Evolutionary conservation across 495 filamentous ascomycete species (phyloP), one percentile per base, ranked within the genome.

Genomic region (Hypoxylon lienhwacheense): DNA sequence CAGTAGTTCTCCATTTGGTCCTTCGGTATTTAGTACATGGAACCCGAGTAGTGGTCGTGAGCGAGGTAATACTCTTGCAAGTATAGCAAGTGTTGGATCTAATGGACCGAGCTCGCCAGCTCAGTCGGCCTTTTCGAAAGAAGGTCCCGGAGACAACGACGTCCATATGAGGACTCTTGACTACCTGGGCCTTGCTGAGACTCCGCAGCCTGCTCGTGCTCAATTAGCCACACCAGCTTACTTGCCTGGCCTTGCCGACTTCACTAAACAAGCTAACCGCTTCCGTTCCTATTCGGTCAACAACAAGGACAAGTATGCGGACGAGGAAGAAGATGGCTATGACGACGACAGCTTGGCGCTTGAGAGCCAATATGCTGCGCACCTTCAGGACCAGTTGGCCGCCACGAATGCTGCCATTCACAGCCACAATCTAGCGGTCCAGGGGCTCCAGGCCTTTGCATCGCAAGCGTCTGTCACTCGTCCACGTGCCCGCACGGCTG

Each of bases 251-350:
- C 73, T 93, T 62, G 83, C 83, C 37, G 78, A 81, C 43, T 82
- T 89, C 61, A 85, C 83, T 55, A 89, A 86, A 68, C 90, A 84
- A 53, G 80, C 87, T 45, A 97, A 87, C 69, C 81, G 93, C 35
- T 90, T 97, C 71, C 84, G 93, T 12, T 98, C 93, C 21, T 97
- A 96, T 68, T 98, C 93, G 15, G 93, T 98, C 37, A 97, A 98
- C 70, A 93, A 95, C 31, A 97, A 95, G 69, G 93, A 97, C 67
- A 96, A 95, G 71, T 97, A 97, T 64, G 93, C 88, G 0, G 91
- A 95, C 48, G 90, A 96, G 54, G 92, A 97, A 17, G 87, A 95
- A 12, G 89, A 91, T 31, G 85, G 90, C 49, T 87, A 85, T 41
- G 86, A 87, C 37, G 84, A 86, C 8, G 82, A 89, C 7, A 66